phyloP scores from a whole-genome alignment of 495 filamentous ascomycete species.

The Coniosporium apollinis region DNA sequence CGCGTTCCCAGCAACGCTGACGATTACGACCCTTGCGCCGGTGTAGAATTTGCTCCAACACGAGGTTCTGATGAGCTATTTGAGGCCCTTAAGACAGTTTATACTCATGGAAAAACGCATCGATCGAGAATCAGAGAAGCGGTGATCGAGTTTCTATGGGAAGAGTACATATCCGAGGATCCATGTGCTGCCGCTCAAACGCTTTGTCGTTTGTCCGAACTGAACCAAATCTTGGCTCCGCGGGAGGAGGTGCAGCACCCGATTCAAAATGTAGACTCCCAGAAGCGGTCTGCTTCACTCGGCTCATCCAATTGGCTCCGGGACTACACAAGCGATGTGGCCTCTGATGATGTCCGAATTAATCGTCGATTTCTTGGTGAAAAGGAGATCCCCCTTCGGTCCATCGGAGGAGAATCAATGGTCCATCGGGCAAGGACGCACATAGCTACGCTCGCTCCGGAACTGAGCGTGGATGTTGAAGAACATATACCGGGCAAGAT shows the following conservation, averaged over 20 bases:
- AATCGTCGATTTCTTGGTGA: background rate
- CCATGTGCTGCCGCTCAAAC: conserved; percentile 8
- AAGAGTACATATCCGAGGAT: conserved; percentile 8
- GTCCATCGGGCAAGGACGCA: no score
- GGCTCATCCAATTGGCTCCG: conserved; percentile 9
- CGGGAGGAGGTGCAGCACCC: no score
- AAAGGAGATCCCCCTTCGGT: conserved; percentile 3
- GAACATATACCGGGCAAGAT: conserved; percentile 9
- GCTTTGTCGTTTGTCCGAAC: no score
- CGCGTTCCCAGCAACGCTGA: no score
- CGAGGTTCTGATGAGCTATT: conserved; percentile 18
- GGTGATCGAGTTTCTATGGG: conserved; percentile 12
- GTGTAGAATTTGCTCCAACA: conserved; percentile 11
- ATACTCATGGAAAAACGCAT: conserved; percentile 11
- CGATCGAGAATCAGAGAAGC: conserved; percentile 13
- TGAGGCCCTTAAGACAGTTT: conserved; percentile 12
- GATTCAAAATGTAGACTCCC: no score
- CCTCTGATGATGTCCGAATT: conserved; percentile 7
- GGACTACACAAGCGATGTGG: conserved; percentile 6
- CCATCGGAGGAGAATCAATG: no score
- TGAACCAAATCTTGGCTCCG: no score
- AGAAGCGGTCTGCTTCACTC: no score
- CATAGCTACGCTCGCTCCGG: no score
- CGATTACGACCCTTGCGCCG: conserved; percentile 8
- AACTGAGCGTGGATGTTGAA: no score